Conservation (phyloP, 2,329 filamentous ascomycete genomes). For the Hypoxylon sp. region DNA sequence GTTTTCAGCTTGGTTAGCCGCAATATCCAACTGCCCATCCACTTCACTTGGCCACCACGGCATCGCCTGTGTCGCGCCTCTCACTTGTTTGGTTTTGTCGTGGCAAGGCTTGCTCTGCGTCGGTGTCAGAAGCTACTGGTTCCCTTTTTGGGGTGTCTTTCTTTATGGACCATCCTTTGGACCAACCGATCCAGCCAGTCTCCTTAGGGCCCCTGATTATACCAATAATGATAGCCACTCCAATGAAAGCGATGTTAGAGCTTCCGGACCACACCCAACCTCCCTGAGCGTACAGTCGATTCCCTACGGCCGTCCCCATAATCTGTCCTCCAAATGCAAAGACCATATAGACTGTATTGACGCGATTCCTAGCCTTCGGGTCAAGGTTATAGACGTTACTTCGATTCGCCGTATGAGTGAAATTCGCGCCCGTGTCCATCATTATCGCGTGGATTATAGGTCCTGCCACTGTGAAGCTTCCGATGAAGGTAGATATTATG, state of each 20-base stretch:
- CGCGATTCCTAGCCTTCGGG: constrained; percentile 74
- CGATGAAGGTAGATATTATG: constrained; percentile 73
- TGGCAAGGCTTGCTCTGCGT: constrained; percentile 15
- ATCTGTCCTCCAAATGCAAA: constrained; percentile 78
- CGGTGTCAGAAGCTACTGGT: constrained; percentile 3
- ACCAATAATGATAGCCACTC: constrained; percentile 48
- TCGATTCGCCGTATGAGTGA: constrained; percentile 77
- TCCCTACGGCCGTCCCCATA: constrained; percentile 70
- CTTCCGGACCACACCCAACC: constrained; percentile 60
- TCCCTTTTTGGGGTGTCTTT: constrained; percentile 21
- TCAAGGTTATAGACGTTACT: constrained; percentile 75
- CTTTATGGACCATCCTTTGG: constrained; percentile 51
- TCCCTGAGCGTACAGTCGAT: constrained; percentile 59
- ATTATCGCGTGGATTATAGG: constrained; percentile 76
- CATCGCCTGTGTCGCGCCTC: not conserved
- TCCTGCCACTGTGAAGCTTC: constrained; percentile 71
- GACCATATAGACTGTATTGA: constrained; percentile 87
- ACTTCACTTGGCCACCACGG: not conserved
- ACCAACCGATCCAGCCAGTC: constrained; percentile 54
- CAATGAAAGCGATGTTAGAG: constrained; percentile 52
- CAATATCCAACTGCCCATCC: too few relatives aligned
- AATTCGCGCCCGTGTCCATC: constrained; percentile 77
- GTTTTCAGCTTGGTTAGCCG: too few relatives aligned
- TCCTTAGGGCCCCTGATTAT: constrained; percentile 52
- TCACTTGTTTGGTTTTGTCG: not conserved